Percentiles rank a stretch among this genome's conserved stretches.
Conservation (phyloP, 345 rosid genomes). For the Sisymbrium altissimum region DNA sequence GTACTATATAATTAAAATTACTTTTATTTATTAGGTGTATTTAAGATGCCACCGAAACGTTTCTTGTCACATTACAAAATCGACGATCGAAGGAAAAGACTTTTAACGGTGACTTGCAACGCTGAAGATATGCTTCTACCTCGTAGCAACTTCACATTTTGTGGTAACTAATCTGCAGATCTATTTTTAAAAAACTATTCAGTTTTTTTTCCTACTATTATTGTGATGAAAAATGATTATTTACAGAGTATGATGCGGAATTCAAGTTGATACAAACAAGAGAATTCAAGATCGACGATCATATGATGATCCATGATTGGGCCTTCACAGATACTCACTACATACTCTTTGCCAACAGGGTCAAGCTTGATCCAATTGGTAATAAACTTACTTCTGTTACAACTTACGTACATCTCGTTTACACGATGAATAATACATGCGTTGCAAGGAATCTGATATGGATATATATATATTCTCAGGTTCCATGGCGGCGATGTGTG, state of each 20-base stretch:
- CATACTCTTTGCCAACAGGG: conserved; percentile 70
- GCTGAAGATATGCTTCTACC: conserved; percentile 93
- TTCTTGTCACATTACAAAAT: conserved; percentile 84
- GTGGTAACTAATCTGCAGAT: conserved; percentile 40
- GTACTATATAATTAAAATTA: background rate
- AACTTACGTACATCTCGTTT: background rate
- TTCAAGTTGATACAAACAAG: conserved; percentile 52
- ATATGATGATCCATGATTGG: conserved; percentile 95
- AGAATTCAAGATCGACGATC: conserved; percentile 70
- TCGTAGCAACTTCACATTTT: conserved; percentile 75
- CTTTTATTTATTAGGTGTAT: conserved; percentile 46
- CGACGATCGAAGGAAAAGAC: conserved; percentile 54
- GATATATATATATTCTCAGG: conserved; percentile 38
- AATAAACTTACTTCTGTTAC: background rate
- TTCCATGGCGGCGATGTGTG: conserved; percentile 68
- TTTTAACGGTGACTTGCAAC: conserved; percentile 72
- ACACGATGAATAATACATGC: background rate
- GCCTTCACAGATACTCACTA: conserved; percentile 82
- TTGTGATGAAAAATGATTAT: background rate
- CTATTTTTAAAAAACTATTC: background rate
- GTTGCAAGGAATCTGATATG: conserved; percentile 3
- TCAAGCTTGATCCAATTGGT: conserved; percentile 71
- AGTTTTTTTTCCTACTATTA: background rate
- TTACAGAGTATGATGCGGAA: conserved; percentile 59
- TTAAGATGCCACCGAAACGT: conserved; percentile 88